phyloP scores from a whole-genome alignment of 306 rosid genomes.

The Gillenia trifoliata region DNA sequence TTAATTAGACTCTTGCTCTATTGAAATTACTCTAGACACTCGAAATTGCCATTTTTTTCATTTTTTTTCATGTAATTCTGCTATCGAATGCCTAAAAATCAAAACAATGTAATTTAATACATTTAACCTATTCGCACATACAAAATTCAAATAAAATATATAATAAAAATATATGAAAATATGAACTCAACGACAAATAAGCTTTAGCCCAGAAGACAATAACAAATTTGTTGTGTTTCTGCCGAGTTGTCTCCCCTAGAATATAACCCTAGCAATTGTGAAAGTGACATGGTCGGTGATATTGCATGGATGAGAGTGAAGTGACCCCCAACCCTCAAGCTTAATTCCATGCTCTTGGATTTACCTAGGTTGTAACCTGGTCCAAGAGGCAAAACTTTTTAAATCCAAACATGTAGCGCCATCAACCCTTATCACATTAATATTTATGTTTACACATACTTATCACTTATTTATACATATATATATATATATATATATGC shows the following conservation, averaged over 20 bases:
- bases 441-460: not conserved
- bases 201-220: too few relatives aligned
- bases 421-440: not conserved
- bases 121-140: too few relatives aligned
- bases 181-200: too few relatives aligned
- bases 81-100: too few relatives aligned
- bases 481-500: not conserved
- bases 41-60: too few relatives aligned
- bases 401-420: not conserved
- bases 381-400: not conserved
- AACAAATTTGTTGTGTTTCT: too few relatives aligned
- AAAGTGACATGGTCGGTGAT: slow-evolving; percentile 29
- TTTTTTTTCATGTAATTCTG: too few relatives aligned
- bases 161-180: too few relatives aligned
- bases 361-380: not conserved
- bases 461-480: not conserved
- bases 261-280: not conserved
- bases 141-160: too few relatives aligned
- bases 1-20: too few relatives aligned
- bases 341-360: not conserved
- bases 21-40: too few relatives aligned
- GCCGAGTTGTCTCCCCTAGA: not conserved
- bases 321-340: not conserved
- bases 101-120: too few relatives aligned
- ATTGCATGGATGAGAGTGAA: not conserved